Base-by-base conservation (phyloP, 2,329 filamentous ascomycete species). In the Lachnellula arida region DNA sequence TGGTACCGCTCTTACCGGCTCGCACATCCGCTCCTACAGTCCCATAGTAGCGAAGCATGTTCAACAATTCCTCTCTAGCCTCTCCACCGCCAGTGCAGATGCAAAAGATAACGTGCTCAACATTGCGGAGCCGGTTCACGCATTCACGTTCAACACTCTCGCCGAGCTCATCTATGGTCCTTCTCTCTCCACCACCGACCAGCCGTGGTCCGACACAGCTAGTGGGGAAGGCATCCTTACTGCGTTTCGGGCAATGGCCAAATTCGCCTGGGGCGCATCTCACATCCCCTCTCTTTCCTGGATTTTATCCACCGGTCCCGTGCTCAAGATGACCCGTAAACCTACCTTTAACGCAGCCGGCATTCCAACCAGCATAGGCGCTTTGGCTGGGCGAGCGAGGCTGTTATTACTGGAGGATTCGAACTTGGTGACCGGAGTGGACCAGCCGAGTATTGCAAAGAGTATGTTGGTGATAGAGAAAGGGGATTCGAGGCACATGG, bases 61-160 rank as follows among this genome's bases (percentile, higher is more conserved):
- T n/a, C 17, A n/a, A 17, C 15, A 49, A 11, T 49, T 54, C n/a
- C 6, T 54, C 23, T 34, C 19, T 8, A 32, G 19, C 11, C 19
- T 54, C 17, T 23, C 25, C 12, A 14, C 14, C 14, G 23, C 12
- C 17, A 48, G 22, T 14, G 5, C 8, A 14, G 19, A 23, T 23
- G 51, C 15, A 22, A 35, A 49, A 14, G 25, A 54, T 19, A 42
- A 42, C 17, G 17, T 42, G 9, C 39, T 32, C 15, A 43, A 56
- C 22, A 48, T 56, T 4, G 40, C 54, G 11, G 22, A 46, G 5
- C 42, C 49, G 5, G 17, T 53, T 3, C 54, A 56, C 14, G 40
- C 25, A n/a, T 37, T 56, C 19, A 53, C 54, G 2, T 56, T 56
- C 43, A 53, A 56, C 47, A 53, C 54, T 32, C 19, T 53, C 25